Evolutionary conservation across 768 basidiomycete genomes (phyloP).

Genomic region (Crucibulum laeve): DNA sequence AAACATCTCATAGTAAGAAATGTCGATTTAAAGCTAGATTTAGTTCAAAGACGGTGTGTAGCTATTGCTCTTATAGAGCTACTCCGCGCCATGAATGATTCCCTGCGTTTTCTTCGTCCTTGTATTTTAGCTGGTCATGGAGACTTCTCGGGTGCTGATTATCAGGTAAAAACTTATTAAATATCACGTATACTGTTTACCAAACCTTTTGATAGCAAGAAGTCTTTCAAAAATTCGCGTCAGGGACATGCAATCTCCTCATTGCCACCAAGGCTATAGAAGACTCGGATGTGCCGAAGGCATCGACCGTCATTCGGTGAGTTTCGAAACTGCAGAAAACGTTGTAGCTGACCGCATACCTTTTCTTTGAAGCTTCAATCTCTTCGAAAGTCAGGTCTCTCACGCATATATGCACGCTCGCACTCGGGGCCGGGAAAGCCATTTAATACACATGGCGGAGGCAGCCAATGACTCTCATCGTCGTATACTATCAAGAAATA

Average conservation of each 20-base stretch:
- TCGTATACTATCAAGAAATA: constrained; percentile 41
- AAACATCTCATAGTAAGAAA: not conserved
- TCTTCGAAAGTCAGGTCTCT: constrained; percentile 60
- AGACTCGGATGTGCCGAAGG: constrained; percentile 56
- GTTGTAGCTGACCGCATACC: not conserved
- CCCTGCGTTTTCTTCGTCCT: constrained; percentile 51
- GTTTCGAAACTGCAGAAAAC: constrained; percentile 8
- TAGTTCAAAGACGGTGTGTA: constrained; percentile 51
- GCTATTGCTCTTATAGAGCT: constrained; percentile 60
- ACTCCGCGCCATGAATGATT: constrained; percentile 48
- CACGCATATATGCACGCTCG: constrained; percentile 50
- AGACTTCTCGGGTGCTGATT: constrained; percentile 19
- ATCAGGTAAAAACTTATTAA: constrained; percentile 17
- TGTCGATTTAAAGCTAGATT: constrained; percentile 5
- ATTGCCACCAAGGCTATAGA: constrained; percentile 55
- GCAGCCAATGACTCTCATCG: constrained; percentile 52
- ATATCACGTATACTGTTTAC: not conserved
- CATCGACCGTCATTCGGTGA: constrained; percentile 60
- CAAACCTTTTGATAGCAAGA: constrained; percentile 32
- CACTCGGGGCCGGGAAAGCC: constrained; percentile 41
- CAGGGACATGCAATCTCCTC: constrained; percentile 60
- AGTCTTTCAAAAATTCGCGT: constrained; percentile 42
- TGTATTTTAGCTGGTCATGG: constrained; percentile 38
- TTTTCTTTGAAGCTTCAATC: constrained; percentile 42
- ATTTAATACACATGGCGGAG: constrained; percentile 63